phyloP scores from a whole-genome alignment of 1,284 basidiomycete genomes.

The Athelia psychrophila region DNA sequence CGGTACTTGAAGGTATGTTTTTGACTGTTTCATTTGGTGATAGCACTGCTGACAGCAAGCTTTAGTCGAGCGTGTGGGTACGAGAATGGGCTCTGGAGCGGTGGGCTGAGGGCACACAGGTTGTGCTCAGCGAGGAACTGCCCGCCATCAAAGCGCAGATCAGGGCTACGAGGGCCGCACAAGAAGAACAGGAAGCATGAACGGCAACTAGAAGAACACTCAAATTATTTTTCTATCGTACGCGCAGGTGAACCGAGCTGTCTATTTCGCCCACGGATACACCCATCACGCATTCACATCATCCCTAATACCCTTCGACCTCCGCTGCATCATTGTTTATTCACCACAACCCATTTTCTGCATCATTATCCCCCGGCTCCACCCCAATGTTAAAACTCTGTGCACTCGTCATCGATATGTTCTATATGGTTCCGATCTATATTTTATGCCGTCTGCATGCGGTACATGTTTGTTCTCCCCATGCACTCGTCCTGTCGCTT shows the following conservation, averaged over 20 bases:
- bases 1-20: slow-evolving; percentile 78
- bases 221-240: not conserved
- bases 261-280: not conserved
- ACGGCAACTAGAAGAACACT: not conserved
- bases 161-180: not conserved
- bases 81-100: slow-evolving; percentile 61
- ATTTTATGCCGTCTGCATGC: not conserved
- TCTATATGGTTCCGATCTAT: not conserved
- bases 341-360: not conserved
- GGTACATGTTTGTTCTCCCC: not conserved
- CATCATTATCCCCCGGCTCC: not conserved
- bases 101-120: slow-evolving; percentile 54
- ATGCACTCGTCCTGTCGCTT: slow-evolving; percentile 1
- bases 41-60: not conserved
- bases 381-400: not conserved
- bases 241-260: not conserved
- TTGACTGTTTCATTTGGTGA: not conserved
- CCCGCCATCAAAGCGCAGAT: slow-evolving; percentile 51
- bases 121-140: slow-evolving; percentile 51
- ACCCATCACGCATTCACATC: not conserved
- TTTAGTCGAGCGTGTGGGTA: slow-evolving; percentile 57
- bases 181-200: not conserved
- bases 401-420: not conserved
- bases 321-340: slow-evolving; percentile 1
- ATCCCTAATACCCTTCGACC: not conserved